Percentiles rank a stretch among this genome's conserved stretches.
Evolutionary conservation across 805 yeast species (phyloP).

Genomic region (Wickerhamomyces bovis): DNA sequence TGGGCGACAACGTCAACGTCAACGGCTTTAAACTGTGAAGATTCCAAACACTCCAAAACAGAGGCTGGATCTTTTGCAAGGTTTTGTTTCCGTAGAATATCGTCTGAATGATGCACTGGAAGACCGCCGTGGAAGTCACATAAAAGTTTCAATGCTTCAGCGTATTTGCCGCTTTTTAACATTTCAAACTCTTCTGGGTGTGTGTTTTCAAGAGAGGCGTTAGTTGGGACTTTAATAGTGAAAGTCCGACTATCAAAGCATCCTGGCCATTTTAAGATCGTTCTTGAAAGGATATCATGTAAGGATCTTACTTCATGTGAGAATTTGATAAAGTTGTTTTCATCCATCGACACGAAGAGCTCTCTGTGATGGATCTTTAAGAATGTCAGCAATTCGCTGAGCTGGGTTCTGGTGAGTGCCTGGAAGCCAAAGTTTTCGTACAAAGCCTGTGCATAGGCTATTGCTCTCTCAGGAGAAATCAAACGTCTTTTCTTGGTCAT

Average conservation of each 20-base stretch:
- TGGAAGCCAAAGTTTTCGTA: background rate
- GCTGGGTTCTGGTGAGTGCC: background rate
- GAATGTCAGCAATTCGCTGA: background rate
- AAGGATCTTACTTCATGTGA: background rate
- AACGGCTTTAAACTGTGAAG: background rate
- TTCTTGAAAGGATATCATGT: background rate
- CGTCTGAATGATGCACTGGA: no score
- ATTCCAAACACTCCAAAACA: background rate
- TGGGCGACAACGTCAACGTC: background rate
- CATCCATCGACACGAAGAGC: background rate
- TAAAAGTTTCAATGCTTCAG: background rate
- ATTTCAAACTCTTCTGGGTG: background rate
- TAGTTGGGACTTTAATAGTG: background rate
- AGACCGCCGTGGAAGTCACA: background rate
- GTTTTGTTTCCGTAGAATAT: no score
- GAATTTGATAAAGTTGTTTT: background rate
- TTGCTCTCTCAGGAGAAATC: background rate
- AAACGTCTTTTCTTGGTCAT: background rate
- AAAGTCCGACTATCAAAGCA: background rate
- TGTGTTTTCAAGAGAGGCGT: background rate
- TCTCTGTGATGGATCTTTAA: background rate
- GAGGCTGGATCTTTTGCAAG: background rate
- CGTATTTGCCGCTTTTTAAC: background rate
- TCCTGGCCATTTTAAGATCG: background rate
- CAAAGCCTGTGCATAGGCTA: background rate